Evolutionary conservation across 495 filamentous ascomycete species (phyloP), one percentile per base, ranked within the genome.

Genomic region (Xylaria intraflava): DNA sequence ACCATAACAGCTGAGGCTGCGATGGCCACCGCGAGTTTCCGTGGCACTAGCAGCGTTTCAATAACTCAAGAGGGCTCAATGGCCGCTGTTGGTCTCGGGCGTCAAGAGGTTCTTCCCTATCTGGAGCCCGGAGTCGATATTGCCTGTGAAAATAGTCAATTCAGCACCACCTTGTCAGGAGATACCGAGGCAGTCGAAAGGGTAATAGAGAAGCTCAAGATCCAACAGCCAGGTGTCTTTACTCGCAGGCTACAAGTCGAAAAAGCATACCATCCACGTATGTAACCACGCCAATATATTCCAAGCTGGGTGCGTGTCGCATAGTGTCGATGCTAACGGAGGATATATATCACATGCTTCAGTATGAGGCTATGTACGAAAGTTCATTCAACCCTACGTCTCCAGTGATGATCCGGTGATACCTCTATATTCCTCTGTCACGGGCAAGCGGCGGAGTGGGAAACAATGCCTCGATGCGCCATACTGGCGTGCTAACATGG

Each of bases 241-340:
- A 54, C 45, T 3, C 55, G 57, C 12, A 11, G 36, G 17, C 56
- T 78, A 0, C 56, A 62, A 17, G 74, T 78, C 2, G 57, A 73
- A 10, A 65, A 57, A 10, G 76, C 77, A 0, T 80, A 74, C 49
- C 77, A 79, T 52, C 78, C 76, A 7, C 58, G 31, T 33, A 33
- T 2, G 31, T 33, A 33, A 12, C 27, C 14, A 33, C 2, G 14
- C 14, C 2, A 12, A 8, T 33, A 11, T 6, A 6, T 12, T 33
- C 6, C 6, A 10, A 12, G 11, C 31, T 2, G 31, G 31, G 2
- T 11, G 11, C 6, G 27, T 29, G 9, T 29, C 9, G 9, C 27
- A n/a, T 29, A 9, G 9, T 29, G 27, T 9, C 9, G 27, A 29
- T 33, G 31, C 31, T 33, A 33, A 33, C 31, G 31, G 31, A 33